Base-by-base conservation (phyloP, 768 basidiomycete species). In the Russula brevipes region DNA sequence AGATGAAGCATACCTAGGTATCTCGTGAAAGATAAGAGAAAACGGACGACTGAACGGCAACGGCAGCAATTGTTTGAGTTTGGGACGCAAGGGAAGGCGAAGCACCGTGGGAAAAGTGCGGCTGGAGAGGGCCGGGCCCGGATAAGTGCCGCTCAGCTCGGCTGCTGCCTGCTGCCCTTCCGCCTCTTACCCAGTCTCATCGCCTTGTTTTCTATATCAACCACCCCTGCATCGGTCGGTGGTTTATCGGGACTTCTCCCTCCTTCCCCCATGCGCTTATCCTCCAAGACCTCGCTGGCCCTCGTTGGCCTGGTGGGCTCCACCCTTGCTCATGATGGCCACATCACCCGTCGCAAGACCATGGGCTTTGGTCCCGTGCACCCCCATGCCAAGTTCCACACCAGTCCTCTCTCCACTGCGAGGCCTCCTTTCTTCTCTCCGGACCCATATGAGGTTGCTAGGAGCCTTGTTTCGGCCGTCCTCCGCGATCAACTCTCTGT, bases 311-410 rank as follows among this genome's bases (percentile, higher is more conserved):
- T 70, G 14, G 51, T 70, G n/a, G 62, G 63, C 59, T 58, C 49
- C 19, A 24, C 61, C 1, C 8, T 63, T 1, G 69, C 69, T 11
- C 64, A 67, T 54, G 42, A 53, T 5, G 63, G 54, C 39, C 61
- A 63, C n/a, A 70, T 78, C 16, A 71, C 74, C 9, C 76, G 75
- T 57, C 85, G 95, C 70, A 97, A 98, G 87, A 84, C 95, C 0
- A 82, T 98, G 59, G 86, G 87, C 30, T 97, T 96, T 72, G 95
- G 95, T 1, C 93, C 94, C 5, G 76, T 80, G 17, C 87, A 87
- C 65, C 82, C 85, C 4, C 87, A 92, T 69, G 87, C 88, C 6
- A 82, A 82, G 52, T 91, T 86, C 76, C 73, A 77, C 59, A 76
- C 85, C 7, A 79, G 70, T 60, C 78, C 81, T 10, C 74, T 86